Evolutionary conservation across 2,329 filamentous ascomycete genomes (phyloP), one percentile per base, ranked within the genome.

Genomic region (Conoideocrella luteorostrata): DNA sequence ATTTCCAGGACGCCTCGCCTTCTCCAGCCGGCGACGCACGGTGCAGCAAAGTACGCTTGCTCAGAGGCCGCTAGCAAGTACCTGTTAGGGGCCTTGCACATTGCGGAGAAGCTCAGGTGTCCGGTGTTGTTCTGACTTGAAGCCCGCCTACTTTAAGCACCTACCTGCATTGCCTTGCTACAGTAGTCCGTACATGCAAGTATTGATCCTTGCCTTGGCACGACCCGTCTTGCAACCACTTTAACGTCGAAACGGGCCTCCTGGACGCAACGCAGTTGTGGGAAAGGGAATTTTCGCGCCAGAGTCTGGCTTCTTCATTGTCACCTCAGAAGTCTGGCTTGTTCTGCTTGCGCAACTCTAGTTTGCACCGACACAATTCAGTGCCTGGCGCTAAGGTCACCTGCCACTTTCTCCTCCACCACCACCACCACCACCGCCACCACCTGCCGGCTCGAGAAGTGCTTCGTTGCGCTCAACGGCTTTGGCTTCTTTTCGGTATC

Each of bases 11-110:
- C 17, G 39, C 35, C 43, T 30, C 30, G 44, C 41, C 23, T 42
- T 39, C 36, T 33, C 34, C 34, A 33, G 38, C 23, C 23, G 37
- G 11, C 12, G 41, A 41, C 35, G 44, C 49, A 50, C 49, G 29
- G 47, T 51, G 47, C 37, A 39, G 43, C 45, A 20, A 32, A 40
- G 39, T 36, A 45, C 47, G 47, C 35, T 35, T 44, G 36, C 37
- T 44, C 37, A 44, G 41, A 39, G 39, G 47, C 43, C 41, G 35
- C 47, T 41, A 39, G 39, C 34, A 29, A 45, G 39, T 42, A 39
- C 46, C 37, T 43, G 38, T 43, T 39, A 32, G 32, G 34, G 17
- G 23, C 26, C 20, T 22, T 32, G 45, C 10, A 28, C 24, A n/a
- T 37, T 30, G 39, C 40, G 37, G 41, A 45, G 38, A 36, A 36